A percentile compares a stretch with the other conserved stretches of the same genome.
These are phyloP conservation scores for Catharanthus roseus DNA, from an alignment of 257 asterid species.

Conservation along the genomic window DNA sequence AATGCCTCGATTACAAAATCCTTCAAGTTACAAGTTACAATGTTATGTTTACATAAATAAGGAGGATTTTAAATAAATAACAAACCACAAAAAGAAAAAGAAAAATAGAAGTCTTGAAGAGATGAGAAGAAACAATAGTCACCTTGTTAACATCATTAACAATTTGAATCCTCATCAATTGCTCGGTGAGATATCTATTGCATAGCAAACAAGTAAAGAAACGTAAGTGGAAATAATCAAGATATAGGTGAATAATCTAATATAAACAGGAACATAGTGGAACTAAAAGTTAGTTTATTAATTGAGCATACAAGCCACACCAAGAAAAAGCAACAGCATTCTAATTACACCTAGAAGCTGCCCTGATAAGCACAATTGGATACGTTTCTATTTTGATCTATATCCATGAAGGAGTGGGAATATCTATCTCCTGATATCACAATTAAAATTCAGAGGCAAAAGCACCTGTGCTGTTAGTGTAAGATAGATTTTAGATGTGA, in stretches of 20 bases:
- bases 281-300: neutral
- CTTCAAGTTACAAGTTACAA: conserved; percentile 31
- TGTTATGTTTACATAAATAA: conserved; percentile 16
- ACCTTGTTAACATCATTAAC: conserved; percentile 97
- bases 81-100: conserved; percentile 4
- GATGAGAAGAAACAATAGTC: conserved; percentile 24
- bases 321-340: neutral
- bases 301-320: no score
- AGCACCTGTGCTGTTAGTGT: neutral
- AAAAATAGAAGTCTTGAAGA: conserved; percentile 9
- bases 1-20: conserved; percentile 91
- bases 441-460: neutral
- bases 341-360: neutral
- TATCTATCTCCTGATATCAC: neutral
- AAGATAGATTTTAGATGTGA: neutral
- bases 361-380: neutral
- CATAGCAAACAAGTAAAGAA: conserved; percentile 9
- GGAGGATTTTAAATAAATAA: conserved; percentile 7
- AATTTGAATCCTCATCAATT: conserved; percentile 64
- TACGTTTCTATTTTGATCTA: neutral
- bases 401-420: neutral
- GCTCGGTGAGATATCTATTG: conserved; percentile 71
- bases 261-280: neutral
- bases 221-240: neutral
- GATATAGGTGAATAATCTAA: neutral